Conservation (phyloP, 805 yeast species). For the Ogataea pini region DNA sequence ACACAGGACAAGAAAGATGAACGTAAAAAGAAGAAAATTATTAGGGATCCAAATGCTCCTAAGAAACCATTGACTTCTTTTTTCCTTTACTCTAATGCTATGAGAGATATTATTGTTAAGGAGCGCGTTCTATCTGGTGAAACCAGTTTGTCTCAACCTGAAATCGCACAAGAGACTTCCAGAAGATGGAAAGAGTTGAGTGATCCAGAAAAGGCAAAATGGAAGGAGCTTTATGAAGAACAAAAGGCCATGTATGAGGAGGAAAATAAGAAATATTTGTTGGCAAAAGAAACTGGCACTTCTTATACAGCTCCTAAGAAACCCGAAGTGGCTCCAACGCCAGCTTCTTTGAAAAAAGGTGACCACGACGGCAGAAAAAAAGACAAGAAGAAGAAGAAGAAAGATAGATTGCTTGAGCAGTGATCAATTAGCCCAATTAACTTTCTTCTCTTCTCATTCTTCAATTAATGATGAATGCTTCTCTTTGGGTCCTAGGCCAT, state of each 20-base stretch:
- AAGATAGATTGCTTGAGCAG: slow-evolving; percentile 32
- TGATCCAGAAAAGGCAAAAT: slow-evolving; percentile 67
- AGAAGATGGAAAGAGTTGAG: slow-evolving; percentile 75
- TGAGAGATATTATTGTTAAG: slow-evolving; percentile 68
- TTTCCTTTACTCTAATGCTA: slow-evolving; percentile 73
- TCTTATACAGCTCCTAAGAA: slow-evolving; percentile 32
- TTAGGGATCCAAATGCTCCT: slow-evolving; percentile 89
- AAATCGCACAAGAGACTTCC: slow-evolving; percentile 76
- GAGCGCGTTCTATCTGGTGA: slow-evolving; percentile 62
- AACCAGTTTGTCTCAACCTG: slow-evolving; percentile 69
- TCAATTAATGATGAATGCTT: slow-evolving; percentile 1
- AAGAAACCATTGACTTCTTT: slow-evolving; percentile 90
- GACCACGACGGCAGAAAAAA: slow-evolving; percentile 47
- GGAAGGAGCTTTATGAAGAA: slow-evolving; percentile 61
- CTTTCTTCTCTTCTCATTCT: slow-evolving; percentile 7
- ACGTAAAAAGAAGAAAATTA: slow-evolving; percentile 53
- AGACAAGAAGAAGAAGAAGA: slow-evolving; percentile 56
- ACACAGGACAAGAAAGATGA: slow-evolving; percentile 40
- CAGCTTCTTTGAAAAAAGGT: slow-evolving; percentile 20
- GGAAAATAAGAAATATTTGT: slow-evolving; percentile 32
- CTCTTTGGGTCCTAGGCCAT: slow-evolving; percentile 5
- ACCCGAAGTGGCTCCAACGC: slow-evolving; percentile 27
- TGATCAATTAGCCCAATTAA: background rate
- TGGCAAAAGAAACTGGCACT: slow-evolving; percentile 32
- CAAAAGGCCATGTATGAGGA: slow-evolving; percentile 41